Base-by-base conservation (phyloP, 495 filamentous ascomycete genomes). In the Penicillium chermesinum region DNA sequence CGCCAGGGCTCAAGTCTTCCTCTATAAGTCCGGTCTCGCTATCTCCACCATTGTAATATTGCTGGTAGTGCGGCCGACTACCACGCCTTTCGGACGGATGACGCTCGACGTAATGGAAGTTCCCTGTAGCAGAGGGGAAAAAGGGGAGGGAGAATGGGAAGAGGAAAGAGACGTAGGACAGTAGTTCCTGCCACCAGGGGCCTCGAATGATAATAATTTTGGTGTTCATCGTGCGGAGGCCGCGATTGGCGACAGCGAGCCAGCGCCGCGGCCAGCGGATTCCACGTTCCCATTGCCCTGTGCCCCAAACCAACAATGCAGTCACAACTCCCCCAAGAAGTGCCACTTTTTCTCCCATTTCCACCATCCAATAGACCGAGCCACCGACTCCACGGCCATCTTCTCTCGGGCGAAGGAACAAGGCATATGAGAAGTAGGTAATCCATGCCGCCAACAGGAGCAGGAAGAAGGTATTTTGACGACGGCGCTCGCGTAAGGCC, bases 401-500 rank as follows among this genome's bases (percentile, higher is more conserved):
- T 63, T 95, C 89, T 50, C 90, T 84, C 8, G 89, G 90, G 25
- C 87, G 85, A 45, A 95, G 74, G 69, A 94, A 98, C 13, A 97
- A 77, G 3, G 84, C 83, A 64, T 95, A 95, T 44, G 77, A 75
- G 63, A 96, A 97, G 62, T 85, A 86, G 47, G 79, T 63, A 10
- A 85, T 82, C 94, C 94, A 97, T 21, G 81, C 53, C 3, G 76
- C 73, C 2, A 97, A 82, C 12, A 95, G 69, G 33, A 84, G 73
- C 16, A 97, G 74, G 66, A 96, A 95, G 69, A 96, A 95, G n/a
- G 89, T 93, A 62, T 97, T 90, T 57, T 95, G 89, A 4, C 93
- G 83, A 30, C 91, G 81, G 36, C 94, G 86, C 39, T 89, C 84
- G 17, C 89, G 88, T 38, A 96, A 77, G 45, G 87, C 82, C 42